Conservation (phyloP, 2,329 filamentous ascomycete species). For the Xylaria sp. region DNA sequence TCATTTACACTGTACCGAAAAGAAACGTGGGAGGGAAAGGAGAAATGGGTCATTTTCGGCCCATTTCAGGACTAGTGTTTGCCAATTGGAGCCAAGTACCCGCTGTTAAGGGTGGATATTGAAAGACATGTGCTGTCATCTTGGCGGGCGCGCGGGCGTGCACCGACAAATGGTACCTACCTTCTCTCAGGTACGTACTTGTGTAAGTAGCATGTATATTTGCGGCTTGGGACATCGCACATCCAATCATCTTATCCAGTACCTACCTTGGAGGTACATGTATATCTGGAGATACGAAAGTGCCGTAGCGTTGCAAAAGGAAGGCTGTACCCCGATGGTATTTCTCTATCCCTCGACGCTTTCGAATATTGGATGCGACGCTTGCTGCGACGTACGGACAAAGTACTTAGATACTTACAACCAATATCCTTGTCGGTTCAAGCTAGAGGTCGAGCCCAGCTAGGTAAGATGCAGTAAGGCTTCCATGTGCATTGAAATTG, state of each 20-base stretch:
- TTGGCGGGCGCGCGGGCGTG: conserved; percentile 2
- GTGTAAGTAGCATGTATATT: not conserved
- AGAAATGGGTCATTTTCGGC: conserved; percentile 1
- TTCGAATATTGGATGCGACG: conserved; percentile 6
- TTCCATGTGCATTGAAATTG: conserved; percentile 39
- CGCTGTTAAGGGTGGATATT: not conserved
- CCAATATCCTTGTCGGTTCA: conserved; percentile 22
- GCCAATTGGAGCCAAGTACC: not conserved
- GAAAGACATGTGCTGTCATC: conserved; percentile 9
- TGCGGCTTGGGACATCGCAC: too few species aligned
- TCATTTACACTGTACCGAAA: not conserved
- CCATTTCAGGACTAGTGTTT: conserved; percentile 14
- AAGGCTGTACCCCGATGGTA: not conserved
- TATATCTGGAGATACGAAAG: not conserved
- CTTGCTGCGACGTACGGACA: not conserved
- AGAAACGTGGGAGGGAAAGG: conserved; percentile 16
- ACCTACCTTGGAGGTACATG: too few species aligned
- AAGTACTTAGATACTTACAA: conserved; percentile 1
- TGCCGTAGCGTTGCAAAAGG: too few species aligned
- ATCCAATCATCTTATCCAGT: too few species aligned
- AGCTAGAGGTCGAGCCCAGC: conserved; percentile 21
- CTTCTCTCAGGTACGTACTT: too few species aligned
- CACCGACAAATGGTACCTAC: too few species aligned
- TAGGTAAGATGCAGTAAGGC: conserved; percentile 31
- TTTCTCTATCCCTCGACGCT: conserved; percentile 1